These are phyloP conservation scores for Rhizopus microsporus DNA, from an alignment of 371 early-diverging fungal genomes.

Conservation along the genomic window DNA sequence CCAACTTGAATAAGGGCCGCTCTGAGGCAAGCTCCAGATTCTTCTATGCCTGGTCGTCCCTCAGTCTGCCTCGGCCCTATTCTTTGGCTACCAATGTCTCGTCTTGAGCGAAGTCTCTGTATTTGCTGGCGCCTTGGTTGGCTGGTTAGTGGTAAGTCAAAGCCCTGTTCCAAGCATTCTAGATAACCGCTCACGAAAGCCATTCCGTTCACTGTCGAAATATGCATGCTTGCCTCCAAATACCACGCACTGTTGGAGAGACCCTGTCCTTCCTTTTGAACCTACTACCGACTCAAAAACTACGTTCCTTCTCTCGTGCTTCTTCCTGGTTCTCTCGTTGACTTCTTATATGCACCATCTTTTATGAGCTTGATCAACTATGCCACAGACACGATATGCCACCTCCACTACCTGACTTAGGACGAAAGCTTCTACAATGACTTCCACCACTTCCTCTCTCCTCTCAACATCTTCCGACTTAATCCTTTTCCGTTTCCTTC, in stretches of 20 bases:
- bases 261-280: background rate
- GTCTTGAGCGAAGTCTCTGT: no score
- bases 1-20: no score
- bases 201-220: background rate
- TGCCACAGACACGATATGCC: background rate
- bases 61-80: no score
- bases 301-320: background rate
- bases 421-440: background rate
- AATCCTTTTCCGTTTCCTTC: no score
- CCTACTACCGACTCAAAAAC: background rate
- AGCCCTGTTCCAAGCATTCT: no score
- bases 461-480: no score
- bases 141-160: no score
- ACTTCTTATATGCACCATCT: background rate
- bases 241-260: background rate
- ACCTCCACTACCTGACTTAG: background rate
- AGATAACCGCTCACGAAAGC: background rate
- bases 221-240: background rate
- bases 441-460: no score
- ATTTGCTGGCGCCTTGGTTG: no score
- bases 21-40: no score
- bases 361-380: background rate
- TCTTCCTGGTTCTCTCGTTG: background rate
- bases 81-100: no score
- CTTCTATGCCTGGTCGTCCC: no score